Conservation (phyloP, 2,329 filamentous ascomycete genomes). For the Verticillium nubilum region DNA sequence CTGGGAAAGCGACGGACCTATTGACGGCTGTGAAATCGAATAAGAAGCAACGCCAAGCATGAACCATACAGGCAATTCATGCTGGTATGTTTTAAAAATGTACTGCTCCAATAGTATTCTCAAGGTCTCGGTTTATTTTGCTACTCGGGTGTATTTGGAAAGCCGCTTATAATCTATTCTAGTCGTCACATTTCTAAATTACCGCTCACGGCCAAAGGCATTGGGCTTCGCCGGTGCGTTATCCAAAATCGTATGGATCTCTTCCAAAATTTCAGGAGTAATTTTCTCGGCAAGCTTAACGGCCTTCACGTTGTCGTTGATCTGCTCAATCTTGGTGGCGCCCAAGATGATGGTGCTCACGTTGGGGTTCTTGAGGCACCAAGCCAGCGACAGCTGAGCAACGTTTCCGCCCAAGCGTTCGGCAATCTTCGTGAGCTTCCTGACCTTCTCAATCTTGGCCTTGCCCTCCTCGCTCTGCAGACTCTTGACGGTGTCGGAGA, state of each 20-base stretch:
- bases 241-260: conserved; percentile 1
- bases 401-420: conserved; percentile 18
- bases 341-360: conserved; percentile 22
- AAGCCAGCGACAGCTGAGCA: conserved; percentile 18
- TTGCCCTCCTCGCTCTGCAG: conserved; percentile 26
- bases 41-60: too few relatives aligned
- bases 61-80: too few relatives aligned
- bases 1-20: too few relatives aligned
- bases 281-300: neutral
- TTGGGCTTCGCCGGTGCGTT: neutral
- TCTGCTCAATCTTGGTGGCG: conserved; percentile 19
- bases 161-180: too few relatives aligned
- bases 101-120: too few relatives aligned
- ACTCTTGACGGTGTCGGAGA: conserved; percentile 50
- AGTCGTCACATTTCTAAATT: too few relatives aligned
- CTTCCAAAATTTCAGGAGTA: neutral
- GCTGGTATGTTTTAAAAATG: too few relatives aligned
- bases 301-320: conserved; percentile 7
- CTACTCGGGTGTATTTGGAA: too few relatives aligned
- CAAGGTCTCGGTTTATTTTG: too few relatives aligned
- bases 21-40: too few relatives aligned
- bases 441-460: conserved; percentile 20
- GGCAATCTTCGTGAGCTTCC: conserved; percentile 16
- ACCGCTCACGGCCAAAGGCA: neutral
- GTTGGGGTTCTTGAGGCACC: conserved; percentile 19